These are phyloP conservation scores for Metschnikowia peoriensis DNA, from an alignment of 805 yeast genomes.

Conservation along the genomic window DNA sequence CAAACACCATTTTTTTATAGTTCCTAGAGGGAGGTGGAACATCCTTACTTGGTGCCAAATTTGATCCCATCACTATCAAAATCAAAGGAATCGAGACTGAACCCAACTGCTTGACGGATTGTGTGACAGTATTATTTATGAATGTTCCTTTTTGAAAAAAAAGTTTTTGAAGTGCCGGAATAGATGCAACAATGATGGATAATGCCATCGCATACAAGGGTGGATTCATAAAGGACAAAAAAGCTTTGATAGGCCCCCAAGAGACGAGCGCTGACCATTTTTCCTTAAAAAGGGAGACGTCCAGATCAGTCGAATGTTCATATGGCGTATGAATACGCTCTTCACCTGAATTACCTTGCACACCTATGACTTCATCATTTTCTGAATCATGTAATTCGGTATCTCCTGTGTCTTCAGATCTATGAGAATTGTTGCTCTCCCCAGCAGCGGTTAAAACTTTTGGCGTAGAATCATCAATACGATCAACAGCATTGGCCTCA, in stretches of 20 bases:
- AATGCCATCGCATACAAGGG: conserved; percentile 76
- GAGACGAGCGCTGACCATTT: conserved; percentile 5
- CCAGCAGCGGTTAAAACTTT: not conserved
- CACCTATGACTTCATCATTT: not conserved
- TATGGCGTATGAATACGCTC: not conserved
- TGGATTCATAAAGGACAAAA: conserved; percentile 65
- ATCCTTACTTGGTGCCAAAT: conserved; percentile 65
- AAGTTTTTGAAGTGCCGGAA: conserved; percentile 53
- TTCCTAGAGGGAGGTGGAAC: conserved; percentile 64
- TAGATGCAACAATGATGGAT: conserved; percentile 66
- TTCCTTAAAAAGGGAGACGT: not conserved
- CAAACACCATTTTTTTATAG: conserved; percentile 61
- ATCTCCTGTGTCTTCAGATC: not conserved
- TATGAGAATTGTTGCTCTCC: not conserved
- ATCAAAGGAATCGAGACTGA: conserved; percentile 76
- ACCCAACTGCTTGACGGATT: conserved; percentile 64
- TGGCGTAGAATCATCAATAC: not conserved
- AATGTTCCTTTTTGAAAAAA: conserved; percentile 60
- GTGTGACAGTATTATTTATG: conserved; percentile 61
- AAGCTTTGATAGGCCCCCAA: conserved; percentile 16
- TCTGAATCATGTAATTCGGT: not conserved
- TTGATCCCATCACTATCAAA: conserved; percentile 75
- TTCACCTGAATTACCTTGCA: not conserved
- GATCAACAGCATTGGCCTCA: not conserved
- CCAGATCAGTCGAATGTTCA: not conserved